Evolutionary conservation across 805 yeast genomes (phyloP).

Genomic region (Metschnikowia cubensis): DNA sequence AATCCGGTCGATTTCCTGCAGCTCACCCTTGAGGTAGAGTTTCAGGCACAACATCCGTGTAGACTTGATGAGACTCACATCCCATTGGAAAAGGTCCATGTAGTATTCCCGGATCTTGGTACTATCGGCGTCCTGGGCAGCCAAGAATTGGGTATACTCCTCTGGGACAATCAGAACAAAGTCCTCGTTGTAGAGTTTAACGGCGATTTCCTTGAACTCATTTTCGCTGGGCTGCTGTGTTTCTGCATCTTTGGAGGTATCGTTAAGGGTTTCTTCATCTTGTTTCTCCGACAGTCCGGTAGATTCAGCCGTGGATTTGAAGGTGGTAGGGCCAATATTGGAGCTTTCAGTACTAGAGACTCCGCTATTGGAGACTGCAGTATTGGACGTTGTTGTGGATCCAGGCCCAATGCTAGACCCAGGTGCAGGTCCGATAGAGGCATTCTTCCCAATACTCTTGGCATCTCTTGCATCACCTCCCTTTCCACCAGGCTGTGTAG

Average conservation of each 20-base stretch:
- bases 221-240: not conserved
- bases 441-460: too few species aligned
- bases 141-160: constrained; percentile 42
- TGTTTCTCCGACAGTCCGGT: constrained; percentile 2
- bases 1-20: constrained; percentile 74
- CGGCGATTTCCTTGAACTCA: constrained; percentile 34
- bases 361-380: too few species aligned
- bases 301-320: not conserved
- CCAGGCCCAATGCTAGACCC: too few species aligned
- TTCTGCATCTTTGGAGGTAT: not conserved
- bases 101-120: constrained; percentile 38
- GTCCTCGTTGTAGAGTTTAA: constrained; percentile 34
- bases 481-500: too few species aligned
- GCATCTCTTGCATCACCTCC: too few species aligned
- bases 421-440: too few species aligned
- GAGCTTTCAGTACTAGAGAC: too few species aligned
- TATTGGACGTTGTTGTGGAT: too few species aligned
- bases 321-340: not conserved
- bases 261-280: constrained; percentile 6
- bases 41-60: constrained; percentile 59
- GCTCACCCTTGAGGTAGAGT: constrained; percentile 76
- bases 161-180: constrained; percentile 42
- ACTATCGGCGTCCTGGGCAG: constrained; percentile 46
- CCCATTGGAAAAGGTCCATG: constrained; percentile 46
- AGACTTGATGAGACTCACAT: constrained; percentile 50